These are phyloP conservation scores for Aquilaria malaccensis DNA, from an alignment of 345 rosid species.

Conservation along the genomic window DNA sequence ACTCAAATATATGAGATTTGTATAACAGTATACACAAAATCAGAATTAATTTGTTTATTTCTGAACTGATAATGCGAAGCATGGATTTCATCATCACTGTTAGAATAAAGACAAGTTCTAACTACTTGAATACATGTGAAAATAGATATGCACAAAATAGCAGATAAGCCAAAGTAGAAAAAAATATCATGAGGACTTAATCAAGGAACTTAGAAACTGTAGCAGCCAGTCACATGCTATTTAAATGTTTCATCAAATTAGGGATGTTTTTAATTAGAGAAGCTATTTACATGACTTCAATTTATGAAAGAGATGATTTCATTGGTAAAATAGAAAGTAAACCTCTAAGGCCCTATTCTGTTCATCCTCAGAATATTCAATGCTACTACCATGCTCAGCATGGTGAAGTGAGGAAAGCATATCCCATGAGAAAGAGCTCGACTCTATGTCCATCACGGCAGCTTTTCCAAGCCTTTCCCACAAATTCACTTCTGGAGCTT, in stretches of 20 bases:
- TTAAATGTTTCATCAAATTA: neutral
- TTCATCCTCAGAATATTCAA: constrained; percentile 86
- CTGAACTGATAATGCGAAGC: no score
- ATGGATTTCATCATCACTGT: neutral
- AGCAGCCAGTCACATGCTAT: constrained; percentile 6
- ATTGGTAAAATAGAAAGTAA: constrained; percentile 9
- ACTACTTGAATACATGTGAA: no score
- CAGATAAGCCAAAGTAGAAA: no score
- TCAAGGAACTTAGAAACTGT: neutral
- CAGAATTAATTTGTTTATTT: neutral
- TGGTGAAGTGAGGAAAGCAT: constrained; percentile 95
- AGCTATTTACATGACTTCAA: neutral
- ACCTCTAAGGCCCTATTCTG: constrained; percentile 88
- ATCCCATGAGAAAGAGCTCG: constrained; percentile 72
- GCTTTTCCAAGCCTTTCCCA: constrained; percentile 97
- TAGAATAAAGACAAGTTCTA: neutral
- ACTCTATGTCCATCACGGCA: constrained; percentile 56
- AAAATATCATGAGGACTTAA: no score
- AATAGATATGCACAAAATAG: no score
- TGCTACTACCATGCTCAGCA: constrained; percentile 83
- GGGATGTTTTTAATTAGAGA: neutral
- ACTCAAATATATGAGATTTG: constrained; percentile 20
- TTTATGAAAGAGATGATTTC: constrained; percentile 7
- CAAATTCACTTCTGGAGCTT: constrained; percentile 53
- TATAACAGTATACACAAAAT: neutral